phyloP scores from a whole-genome alignment of 2,329 filamentous ascomycete species.

The Fusarium brachygibbosum region DNA sequence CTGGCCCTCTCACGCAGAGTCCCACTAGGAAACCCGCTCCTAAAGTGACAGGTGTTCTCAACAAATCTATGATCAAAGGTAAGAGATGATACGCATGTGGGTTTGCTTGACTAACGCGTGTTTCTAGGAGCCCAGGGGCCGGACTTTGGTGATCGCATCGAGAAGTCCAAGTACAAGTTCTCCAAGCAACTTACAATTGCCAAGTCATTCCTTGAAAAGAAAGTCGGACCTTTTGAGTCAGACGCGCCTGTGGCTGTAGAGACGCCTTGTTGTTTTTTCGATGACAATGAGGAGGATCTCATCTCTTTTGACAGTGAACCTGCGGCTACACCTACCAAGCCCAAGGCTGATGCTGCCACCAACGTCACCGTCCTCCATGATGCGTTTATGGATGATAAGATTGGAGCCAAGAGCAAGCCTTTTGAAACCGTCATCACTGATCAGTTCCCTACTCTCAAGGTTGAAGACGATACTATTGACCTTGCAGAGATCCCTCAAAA shows the following conservation, averaged over 20 bases:
- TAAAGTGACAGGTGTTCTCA: too few relatives aligned
- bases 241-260: not conserved
- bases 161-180: not conserved
- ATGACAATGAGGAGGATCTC: not conserved
- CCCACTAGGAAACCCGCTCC: not conserved
- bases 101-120: not conserved
- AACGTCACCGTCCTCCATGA: too few relatives aligned
- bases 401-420: not conserved
- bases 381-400: not conserved
- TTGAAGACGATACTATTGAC: not conserved
- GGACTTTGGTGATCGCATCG: not conserved
- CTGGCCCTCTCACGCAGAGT: not conserved
- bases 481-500: too few relatives aligned
- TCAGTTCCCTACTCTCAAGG: too few relatives aligned
- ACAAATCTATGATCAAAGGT: not conserved
- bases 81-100: not conserved
- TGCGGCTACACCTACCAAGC: too few relatives aligned
- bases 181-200: not conserved
- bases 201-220: not conserved
- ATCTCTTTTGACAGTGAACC: constrained; percentile 4
- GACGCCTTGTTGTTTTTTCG: too few relatives aligned
- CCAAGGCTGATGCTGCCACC: rapidly evolving
- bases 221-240: too few relatives aligned
- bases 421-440: too few relatives aligned
- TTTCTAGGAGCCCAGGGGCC: not conserved